Evolutionary conservation across 1,284 basidiomycete genomes (phyloP).

Genomic region (Sphaerobolus stellatus): DNA sequence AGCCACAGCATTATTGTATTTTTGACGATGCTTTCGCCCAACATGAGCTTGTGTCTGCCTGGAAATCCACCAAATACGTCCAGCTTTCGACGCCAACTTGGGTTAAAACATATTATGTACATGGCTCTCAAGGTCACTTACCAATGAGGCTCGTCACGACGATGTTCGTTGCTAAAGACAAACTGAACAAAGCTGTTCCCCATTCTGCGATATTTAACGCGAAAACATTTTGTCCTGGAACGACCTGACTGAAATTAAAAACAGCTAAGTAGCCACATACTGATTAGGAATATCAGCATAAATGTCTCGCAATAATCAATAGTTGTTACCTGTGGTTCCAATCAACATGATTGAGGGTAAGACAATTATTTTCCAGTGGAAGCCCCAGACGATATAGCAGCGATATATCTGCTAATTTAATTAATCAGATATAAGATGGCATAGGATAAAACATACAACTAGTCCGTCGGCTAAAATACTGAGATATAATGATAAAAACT

Average conservation of each 20-base stretch:
- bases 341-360: neutral
- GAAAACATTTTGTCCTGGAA: neutral
- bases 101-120: neutral
- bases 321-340: neutral
- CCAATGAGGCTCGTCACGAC: neutral
- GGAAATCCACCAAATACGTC: neutral
- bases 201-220: neutral
- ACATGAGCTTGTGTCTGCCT: neutral
- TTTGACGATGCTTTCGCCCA: neutral
- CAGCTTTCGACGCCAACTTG: neutral
- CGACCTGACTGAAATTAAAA: neutral
- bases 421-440: neutral
- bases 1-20: neutral
- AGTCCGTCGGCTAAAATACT: neutral
- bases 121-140: neutral
- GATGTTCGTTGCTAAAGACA: neutral
- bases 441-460: neutral
- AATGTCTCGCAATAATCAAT: neutral
- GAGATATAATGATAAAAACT: neutral
- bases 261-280: neutral
- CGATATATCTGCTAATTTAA: neutral
- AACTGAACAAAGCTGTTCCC: neutral
- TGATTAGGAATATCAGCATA: neutral
- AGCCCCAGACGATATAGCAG: neutral
- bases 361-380: neutral